Percentiles rank a stretch among this genome's conserved stretches.
Conservation (phyloP, 345 rosid genomes). For the Pugionium dolabratum region DNA sequence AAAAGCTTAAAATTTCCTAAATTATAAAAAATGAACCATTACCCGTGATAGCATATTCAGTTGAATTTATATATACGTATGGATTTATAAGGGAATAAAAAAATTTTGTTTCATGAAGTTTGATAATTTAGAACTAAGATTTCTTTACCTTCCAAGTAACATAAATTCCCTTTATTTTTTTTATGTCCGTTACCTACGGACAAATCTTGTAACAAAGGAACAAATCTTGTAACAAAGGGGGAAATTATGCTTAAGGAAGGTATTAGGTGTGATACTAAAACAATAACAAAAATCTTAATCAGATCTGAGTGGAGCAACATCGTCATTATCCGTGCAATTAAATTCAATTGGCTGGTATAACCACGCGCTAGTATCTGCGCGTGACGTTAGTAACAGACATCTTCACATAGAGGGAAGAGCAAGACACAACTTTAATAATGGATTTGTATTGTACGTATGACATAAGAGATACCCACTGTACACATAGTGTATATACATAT, state of each 20-base stretch:
- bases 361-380: neutral
- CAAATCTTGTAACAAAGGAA: too few species aligned
- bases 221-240: constrained; percentile 29
- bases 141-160: constrained; percentile 13
- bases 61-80: neutral
- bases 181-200: constrained; percentile 33
- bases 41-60: too few species aligned
- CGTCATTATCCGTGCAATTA: constrained; percentile 7
- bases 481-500: too few species aligned
- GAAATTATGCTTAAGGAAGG: constrained; percentile 32
- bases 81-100: neutral
- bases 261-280: constrained; percentile 31
- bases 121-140: neutral
- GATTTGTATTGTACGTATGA: constrained; percentile 25
- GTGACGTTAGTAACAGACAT: constrained; percentile 5
- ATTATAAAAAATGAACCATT: too few species aligned
- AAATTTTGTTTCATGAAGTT: neutral
- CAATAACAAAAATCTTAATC: neutral
- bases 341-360: neutral
- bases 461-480: constrained; percentile 17
- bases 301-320: constrained; percentile 23
- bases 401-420: constrained; percentile 21
- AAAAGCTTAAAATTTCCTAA: too few species aligned
- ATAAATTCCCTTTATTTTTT: constrained; percentile 10
- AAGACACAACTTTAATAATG: constrained; percentile 13